A percentile compares a stretch with the other conserved stretches of the same genome.
Conservation (phyloP, 495 filamentous ascomycete species). For the Antarctomyces pellizariae region DNA sequence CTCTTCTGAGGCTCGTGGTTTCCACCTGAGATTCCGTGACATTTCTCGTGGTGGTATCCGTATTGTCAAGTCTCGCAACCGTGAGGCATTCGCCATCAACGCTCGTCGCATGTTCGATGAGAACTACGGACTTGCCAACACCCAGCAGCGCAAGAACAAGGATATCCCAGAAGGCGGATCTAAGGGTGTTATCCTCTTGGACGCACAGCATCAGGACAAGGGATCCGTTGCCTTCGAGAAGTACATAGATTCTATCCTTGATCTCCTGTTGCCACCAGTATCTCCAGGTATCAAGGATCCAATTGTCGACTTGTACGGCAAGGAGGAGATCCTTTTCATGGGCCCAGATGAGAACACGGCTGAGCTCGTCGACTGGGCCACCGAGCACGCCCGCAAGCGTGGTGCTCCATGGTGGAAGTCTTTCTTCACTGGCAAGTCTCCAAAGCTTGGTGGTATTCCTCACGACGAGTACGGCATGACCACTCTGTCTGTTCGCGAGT, state of each 20-base stretch:
- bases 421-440: constrained; percentile 97
- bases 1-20: constrained; percentile 86
- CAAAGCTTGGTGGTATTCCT: constrained; percentile 84
- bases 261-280: constrained; percentile 67
- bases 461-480: constrained; percentile 97
- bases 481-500: constrained; percentile 85
- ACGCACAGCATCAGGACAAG: constrained; percentile 84
- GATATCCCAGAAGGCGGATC: constrained; percentile 98
- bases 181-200: constrained; percentile 90
- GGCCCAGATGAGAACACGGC: constrained; percentile 98
- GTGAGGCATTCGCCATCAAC: constrained; percentile 89
- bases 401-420: constrained; percentile 99
- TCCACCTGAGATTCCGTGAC: constrained; percentile 93
- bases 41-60: constrained; percentile 93
- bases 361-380: constrained; percentile 93
- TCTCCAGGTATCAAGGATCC: constrained; percentile 98
- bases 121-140: constrained; percentile 95
- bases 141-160: constrained; percentile 98
- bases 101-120: constrained; percentile 90
- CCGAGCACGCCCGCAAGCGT: constrained; percentile 67
- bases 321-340: constrained; percentile 94
- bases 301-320: constrained; percentile 81
- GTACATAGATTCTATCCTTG: constrained; percentile 95
- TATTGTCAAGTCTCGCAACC: constrained; percentile 91
- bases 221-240: constrained; percentile 85